Percentiles rank a stretch among this genome's conserved stretches.
Conservation (phyloP, 2,329 filamentous ascomycete species). For the Zarea fungicola region DNA sequence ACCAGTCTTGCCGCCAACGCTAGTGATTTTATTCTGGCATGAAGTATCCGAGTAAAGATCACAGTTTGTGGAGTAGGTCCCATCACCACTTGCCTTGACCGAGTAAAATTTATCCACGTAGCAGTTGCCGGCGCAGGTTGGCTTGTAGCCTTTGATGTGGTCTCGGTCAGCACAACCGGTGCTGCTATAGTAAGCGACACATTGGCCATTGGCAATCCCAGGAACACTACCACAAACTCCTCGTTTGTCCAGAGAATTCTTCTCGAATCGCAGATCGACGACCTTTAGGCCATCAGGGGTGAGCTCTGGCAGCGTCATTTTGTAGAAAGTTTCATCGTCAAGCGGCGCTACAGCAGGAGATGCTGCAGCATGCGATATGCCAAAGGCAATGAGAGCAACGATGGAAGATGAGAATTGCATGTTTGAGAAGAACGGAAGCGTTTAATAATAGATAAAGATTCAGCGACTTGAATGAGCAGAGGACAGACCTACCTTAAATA, state of each 20-base stretch:
- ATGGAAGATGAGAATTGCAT: too few species aligned
- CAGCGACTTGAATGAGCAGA: too few species aligned
- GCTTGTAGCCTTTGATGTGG: slow-evolving; percentile 13
- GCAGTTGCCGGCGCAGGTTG: slow-evolving; percentile 11
- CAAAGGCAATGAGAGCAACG: too few species aligned
- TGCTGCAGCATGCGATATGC: too few species aligned
- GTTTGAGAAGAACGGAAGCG: too few species aligned
- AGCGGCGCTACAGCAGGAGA: too few species aligned
- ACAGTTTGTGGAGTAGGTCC: slow-evolving; percentile 8
- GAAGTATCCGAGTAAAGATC: slow-evolving; percentile 6
- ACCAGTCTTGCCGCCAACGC: background rate
- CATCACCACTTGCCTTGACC: slow-evolving; percentile 7
- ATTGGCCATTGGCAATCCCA: slow-evolving; percentile 7
- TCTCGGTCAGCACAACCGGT: background rate
- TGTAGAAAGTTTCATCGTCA: slow-evolving; percentile 12
- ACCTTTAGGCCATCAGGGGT: slow-evolving; percentile 7
- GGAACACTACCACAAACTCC: background rate
- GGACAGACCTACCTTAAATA: too few species aligned
- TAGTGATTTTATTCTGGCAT: slow-evolving; percentile 1
- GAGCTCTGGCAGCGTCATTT: slow-evolving; percentile 3
- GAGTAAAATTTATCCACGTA: slow-evolving; percentile 11
- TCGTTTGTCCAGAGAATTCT: background rate
- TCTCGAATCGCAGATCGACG: slow-evolving; percentile 3
- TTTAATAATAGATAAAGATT: too few species aligned
- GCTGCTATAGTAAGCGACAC: slow-evolving; percentile 7